Conservation (phyloP, 495 filamentous ascomycete genomes). For the Neurospora sp. region DNA sequence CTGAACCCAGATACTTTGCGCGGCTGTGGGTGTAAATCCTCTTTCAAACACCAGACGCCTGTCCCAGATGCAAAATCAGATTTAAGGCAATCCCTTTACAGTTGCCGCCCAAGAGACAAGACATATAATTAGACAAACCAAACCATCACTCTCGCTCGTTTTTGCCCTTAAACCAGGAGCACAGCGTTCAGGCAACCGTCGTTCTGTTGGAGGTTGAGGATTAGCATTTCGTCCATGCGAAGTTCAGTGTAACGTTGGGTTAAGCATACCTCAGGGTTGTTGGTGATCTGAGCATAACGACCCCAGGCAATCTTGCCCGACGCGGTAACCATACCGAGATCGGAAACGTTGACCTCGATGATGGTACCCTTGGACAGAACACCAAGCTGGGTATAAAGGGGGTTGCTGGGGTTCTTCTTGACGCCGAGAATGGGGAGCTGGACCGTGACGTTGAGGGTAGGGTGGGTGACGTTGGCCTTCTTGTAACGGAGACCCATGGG, state of each 20-base stretch:
- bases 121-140: neutral
- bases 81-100: neutral
- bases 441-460: conserved; percentile 41
- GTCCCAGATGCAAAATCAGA: conserved; percentile 12
- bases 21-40: conserved; percentile 1
- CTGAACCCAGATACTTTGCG: conserved; percentile 1
- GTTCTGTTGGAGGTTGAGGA: conserved; percentile 10
- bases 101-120: neutral
- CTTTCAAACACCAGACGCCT: conserved; percentile 21
- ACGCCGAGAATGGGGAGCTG: conserved; percentile 89
- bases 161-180: conserved; percentile 26
- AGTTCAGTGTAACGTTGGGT: neutral
- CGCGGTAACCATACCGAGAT: conserved; percentile 86
- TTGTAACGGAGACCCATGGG: conserved; percentile 86
- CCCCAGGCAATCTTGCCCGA: conserved; percentile 86
- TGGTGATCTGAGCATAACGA: conserved; percentile 60
- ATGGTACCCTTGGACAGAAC: conserved; percentile 92
- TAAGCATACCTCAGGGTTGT: conserved; percentile 53
- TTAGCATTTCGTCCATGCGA: neutral
- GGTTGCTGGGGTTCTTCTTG: conserved; percentile 97
- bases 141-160: neutral
- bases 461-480: conserved; percentile 83
- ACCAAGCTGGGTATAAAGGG: conserved; percentile 84
- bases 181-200: conserved; percentile 38
- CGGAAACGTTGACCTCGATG: conserved; percentile 90